Percentiles rank a stretch among this genome's conserved stretches.
Evolutionary conservation across 176 grass and related monocot species (phyloP).

Genomic region (Triticum monococcum): DNA sequence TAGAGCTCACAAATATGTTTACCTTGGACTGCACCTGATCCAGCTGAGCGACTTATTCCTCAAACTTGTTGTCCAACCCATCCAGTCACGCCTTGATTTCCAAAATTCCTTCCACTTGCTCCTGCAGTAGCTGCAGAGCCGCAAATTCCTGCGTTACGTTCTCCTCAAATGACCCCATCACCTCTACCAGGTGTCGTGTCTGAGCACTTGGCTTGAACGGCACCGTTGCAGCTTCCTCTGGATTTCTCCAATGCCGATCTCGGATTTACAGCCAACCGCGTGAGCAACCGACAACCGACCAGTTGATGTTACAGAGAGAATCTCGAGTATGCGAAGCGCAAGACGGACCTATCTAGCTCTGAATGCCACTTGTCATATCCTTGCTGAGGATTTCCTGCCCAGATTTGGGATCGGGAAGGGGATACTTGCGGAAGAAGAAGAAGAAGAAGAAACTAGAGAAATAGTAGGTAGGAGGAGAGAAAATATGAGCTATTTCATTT

Average conservation of each 20-base stretch:
- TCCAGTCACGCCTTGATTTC: not conserved
- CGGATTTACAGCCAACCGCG: not conserved
- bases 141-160: not conserved
- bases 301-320: not conserved
- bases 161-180: too few species aligned
- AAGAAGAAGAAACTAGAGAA: too few species aligned
- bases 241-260: too few species aligned
- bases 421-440: too few species aligned
- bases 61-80: not conserved
- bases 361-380: too few species aligned
- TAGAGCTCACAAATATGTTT: not conserved
- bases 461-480: too few species aligned
- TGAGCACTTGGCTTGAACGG: too few species aligned
- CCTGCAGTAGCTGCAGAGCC: not conserved
- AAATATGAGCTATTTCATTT: too few species aligned
- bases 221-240: too few species aligned
- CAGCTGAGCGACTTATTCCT: not conserved
- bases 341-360: not conserved
- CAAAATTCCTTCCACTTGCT: not conserved
- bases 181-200: too few species aligned
- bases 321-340: not conserved
- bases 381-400: too few species aligned
- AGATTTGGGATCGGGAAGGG: too few species aligned
- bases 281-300: not conserved
- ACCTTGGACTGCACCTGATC: not conserved